Percentiles rank a stretch among this genome's conserved stretches.
Evolutionary conservation across 176 grass and related monocot species (phyloP).

Genomic region (Triticum dicoccoides): DNA sequence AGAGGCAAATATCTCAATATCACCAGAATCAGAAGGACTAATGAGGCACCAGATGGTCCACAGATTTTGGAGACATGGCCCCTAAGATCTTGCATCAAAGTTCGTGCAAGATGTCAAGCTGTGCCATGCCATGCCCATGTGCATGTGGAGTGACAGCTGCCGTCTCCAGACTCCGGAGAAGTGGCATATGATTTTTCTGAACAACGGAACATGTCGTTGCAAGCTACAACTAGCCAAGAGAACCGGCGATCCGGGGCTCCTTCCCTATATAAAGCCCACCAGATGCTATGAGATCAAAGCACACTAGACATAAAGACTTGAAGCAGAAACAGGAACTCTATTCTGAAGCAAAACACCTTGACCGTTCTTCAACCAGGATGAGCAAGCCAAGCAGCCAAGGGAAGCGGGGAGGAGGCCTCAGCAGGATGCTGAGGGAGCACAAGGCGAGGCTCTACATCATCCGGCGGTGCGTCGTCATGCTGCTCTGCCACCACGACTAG

Average conservation of each 20-base stretch:
- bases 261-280: conserved; percentile 38
- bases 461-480: conserved; percentile 41
- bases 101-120: conserved; percentile 19
- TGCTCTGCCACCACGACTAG: conserved; percentile 45
- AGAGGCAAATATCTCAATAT: conserved; percentile 13
- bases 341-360: not conserved
- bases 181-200: not conserved
- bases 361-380: conserved; percentile 16
- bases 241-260: not conserved
- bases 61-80: conserved; percentile 6
- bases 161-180: not conserved
- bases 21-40: conserved; percentile 17
- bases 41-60: conserved; percentile 20
- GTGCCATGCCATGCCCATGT: conserved; percentile 2
- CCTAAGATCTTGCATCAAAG: conserved; percentile 26
- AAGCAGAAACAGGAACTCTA: too few relatives aligned
- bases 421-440: conserved; percentile 40
- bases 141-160: conserved; percentile 16
- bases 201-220: not conserved
- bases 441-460: conserved; percentile 63
- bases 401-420: conserved; percentile 28
- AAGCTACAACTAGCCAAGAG: conserved; percentile 4
- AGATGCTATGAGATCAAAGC: not conserved
- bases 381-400: conserved; percentile 16
- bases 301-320: not conserved